Percentiles rank a stretch among this genome's conserved stretches.
These are phyloP conservation scores for Triadica sebifera DNA, from an alignment of 345 rosid genomes.

Conservation along the genomic window DNA sequence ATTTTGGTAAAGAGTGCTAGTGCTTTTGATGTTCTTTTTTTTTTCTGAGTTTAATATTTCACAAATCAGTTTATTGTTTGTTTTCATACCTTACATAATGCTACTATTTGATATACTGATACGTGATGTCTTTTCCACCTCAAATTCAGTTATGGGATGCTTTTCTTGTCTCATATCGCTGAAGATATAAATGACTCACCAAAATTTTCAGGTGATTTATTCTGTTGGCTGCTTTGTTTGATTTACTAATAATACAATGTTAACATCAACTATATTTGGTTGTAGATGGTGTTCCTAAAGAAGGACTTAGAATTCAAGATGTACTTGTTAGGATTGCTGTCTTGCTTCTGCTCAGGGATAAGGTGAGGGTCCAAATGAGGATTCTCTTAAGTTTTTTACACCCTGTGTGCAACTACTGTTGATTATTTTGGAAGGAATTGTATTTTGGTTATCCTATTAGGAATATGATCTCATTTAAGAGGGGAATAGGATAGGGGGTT, in stretches of 20 bases:
- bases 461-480: background rate
- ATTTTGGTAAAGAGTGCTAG: background rate
- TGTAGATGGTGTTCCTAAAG: conserved; percentile 98
- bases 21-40: background rate
- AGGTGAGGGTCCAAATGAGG: conserved; percentile 47
- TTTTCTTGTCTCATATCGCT: conserved; percentile 65
- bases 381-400: background rate
- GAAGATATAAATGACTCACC: conserved; percentile 68
- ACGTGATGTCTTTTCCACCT: conserved; percentile 1
- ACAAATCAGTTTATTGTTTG: background rate
- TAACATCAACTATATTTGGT: conserved; percentile 22
- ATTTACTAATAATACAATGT: conserved; percentile 14
- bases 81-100: background rate
- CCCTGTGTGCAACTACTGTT: background rate
- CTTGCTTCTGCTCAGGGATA: conserved; percentile 64
- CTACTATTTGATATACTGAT: conserved; percentile 14
- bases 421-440: background rate
- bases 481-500: background rate
- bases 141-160: conserved; percentile 57
- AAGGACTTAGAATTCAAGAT: conserved; percentile 90
- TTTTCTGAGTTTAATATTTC: background rate
- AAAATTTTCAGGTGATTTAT: conserved; percentile 67
- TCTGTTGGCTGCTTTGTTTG: conserved; percentile 13
- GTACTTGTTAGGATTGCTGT: conserved; percentile 79
- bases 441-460: background rate